Percentiles rank a stretch among this genome's conserved stretches.
phyloP scores from a whole-genome alignment of 257 asterid species.

The Penstemon davidsonii region DNA sequence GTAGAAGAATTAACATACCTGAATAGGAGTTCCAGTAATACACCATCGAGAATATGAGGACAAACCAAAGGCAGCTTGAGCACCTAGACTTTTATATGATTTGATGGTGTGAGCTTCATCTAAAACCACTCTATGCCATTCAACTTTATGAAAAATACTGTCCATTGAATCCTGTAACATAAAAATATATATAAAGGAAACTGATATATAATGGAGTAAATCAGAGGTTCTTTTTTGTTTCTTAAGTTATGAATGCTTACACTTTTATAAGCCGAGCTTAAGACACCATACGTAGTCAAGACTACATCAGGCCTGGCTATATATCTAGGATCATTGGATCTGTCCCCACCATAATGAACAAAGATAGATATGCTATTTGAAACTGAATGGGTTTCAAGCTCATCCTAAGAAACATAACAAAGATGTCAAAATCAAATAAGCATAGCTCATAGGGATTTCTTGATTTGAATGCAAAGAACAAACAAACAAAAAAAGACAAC shows the following conservation, averaged over 20 bases:
- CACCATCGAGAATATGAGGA: conserved; percentile 83
- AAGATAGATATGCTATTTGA: conserved; percentile 60
- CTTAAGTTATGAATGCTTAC: conserved; percentile 37
- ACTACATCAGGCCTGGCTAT: conserved; percentile 75
- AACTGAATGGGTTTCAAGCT: conserved; percentile 65
- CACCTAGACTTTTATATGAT: conserved; percentile 64
- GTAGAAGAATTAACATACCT: conserved; percentile 41
- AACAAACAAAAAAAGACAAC: too few relatives aligned
- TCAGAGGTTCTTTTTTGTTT: background rate
- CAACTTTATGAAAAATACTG: conserved; percentile 78
- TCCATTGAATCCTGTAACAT: conserved; percentile 41
- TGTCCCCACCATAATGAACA: conserved; percentile 76
- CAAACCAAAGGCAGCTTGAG: conserved; percentile 74
- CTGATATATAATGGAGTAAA: too few relatives aligned
- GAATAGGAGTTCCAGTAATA: conserved; percentile 92
- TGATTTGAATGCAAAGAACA: background rate
- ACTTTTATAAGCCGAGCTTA: conserved; percentile 58
- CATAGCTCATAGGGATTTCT: background rate
- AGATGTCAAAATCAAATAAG: conserved; percentile 5
- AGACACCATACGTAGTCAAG: conserved; percentile 81
- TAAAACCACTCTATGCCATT: conserved; percentile 80
- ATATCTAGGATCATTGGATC: conserved; percentile 51
- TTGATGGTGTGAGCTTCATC: conserved; percentile 92
- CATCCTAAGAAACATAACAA: conserved; percentile 50
- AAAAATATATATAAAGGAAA: too few relatives aligned